phyloP scores from a whole-genome alignment of 73 alveolate species.

The Tetrahymena thermophila region DNA sequence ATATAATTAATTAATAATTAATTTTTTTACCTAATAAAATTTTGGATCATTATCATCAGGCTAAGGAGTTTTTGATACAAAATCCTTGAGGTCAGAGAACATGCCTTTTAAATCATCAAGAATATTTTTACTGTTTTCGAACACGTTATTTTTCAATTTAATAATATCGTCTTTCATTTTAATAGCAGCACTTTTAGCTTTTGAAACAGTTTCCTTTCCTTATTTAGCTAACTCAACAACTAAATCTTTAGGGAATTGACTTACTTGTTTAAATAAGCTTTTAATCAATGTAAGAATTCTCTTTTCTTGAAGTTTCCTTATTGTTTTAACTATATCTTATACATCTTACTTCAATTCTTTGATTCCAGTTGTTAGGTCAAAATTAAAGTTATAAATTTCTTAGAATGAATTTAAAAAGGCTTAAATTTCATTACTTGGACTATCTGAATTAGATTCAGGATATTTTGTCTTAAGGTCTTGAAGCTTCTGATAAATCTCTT shows the following conservation, averaged over 20 bases:
- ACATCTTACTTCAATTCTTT: background rate
- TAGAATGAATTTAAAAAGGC: background rate
- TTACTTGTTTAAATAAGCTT: background rate
- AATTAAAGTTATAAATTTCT: background rate
- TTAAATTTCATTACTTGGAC: background rate
- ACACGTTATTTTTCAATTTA: background rate
- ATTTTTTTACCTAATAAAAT: background rate
- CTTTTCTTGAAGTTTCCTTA: background rate
- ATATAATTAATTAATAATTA: background rate
- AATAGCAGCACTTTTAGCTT: background rate
- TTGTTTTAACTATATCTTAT: background rate
- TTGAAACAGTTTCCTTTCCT: background rate
- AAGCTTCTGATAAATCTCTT: background rate
- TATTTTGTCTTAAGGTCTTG: background rate
- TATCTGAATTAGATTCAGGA: background rate
- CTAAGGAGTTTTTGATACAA: background rate
- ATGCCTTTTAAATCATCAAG: background rate
- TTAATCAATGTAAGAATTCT: background rate
- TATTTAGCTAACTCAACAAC: background rate
- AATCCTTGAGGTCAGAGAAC: background rate
- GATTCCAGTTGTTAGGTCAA: background rate
- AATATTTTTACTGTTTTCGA: background rate
- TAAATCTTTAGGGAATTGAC: background rate
- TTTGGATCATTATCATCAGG: background rate
- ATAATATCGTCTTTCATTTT: background rate